Evolutionary conservation across 2,329 filamentous ascomycete species (phyloP), one percentile per base, ranked within the genome.

Genomic region (Epichloe sylvatica): DNA sequence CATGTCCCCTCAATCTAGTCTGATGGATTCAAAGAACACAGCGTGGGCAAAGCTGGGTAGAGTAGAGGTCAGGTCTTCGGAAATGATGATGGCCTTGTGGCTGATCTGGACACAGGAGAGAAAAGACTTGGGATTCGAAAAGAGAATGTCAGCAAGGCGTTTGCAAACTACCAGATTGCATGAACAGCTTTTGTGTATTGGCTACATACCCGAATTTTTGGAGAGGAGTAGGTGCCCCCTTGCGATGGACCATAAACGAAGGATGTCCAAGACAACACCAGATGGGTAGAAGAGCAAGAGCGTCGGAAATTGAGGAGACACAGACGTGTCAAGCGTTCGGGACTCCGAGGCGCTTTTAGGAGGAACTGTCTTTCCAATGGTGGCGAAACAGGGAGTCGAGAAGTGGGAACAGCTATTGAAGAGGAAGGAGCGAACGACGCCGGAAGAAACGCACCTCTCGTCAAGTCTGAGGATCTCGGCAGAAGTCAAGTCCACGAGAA

Each of bases 1-100:
- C 36, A 54, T 56, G 50, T 55, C 55, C 62, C 60, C 44, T 53
- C 37, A 45, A 50, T 49, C 38, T 48, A 46, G 25, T 46, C 23
- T 8, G 30, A 30, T 33, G 34, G 48, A 49, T 42, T 47, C 49
- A 44, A 34, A 33, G 48, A 48, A 46, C 50, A 45, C 41, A 43
- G 47, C 39, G 42, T 39, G 45, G 51, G 33, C 30, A 41, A 52
- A 49, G 47, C 51, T 54, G 51, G 50, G 44, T 19, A 46, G 53
- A 47, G 40, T 38, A 46, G 35, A 39, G 35, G 45, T 19, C 45
- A 46, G 42, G 21, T 45, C 30, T 50, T 46, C 49, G 51, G 43
- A 51, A 45, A 43, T 38, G 50, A 42, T 50, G 50, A 53, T 48
- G 45, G 51, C 41, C 38, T 49, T 45, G 49, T 45, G 52, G 38